These are phyloP conservation scores for Smallanthus sonchifolius DNA, from an alignment of 129 eudicot genomes.

Conservation along the genomic window DNA sequence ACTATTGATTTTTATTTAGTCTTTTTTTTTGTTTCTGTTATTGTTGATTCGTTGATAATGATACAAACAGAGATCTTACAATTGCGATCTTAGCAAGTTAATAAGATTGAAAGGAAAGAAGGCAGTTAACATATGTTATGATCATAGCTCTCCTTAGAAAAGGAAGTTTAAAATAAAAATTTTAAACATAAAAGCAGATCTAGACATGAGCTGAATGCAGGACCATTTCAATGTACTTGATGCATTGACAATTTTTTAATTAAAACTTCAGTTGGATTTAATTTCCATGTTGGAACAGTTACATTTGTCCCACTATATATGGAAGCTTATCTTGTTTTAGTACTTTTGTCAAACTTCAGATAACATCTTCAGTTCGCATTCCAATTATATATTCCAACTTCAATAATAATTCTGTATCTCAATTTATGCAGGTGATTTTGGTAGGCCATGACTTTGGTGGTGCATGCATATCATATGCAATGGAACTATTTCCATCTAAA, in stretches of 20 bases:
- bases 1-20: not conserved
- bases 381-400: not conserved
- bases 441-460: conserved; percentile 99
- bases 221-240: conserved; percentile 15
- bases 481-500: conserved; percentile 75
- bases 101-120: conserved; percentile 4
- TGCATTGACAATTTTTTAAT: not conserved
- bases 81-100: conserved; percentile 5
- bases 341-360: not conserved
- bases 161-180: not conserved
- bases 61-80: not conserved
- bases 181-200: conserved; percentile 4
- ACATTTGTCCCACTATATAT: not conserved
- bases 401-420: not conserved
- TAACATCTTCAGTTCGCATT: not conserved
- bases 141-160: not conserved
- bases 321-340: not conserved
- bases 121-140: not conserved
- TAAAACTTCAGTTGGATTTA: not conserved
- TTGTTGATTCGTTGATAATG: not conserved
- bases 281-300: conserved; percentile 1
- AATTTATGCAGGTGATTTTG: conserved; percentile 68
- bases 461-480: conserved; percentile 81
- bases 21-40: not conserved
- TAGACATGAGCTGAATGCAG: conserved; percentile 7